phyloP scores from a whole-genome alignment of 176 grass and related monocot genomes.

The Typha latifolia region DNA sequence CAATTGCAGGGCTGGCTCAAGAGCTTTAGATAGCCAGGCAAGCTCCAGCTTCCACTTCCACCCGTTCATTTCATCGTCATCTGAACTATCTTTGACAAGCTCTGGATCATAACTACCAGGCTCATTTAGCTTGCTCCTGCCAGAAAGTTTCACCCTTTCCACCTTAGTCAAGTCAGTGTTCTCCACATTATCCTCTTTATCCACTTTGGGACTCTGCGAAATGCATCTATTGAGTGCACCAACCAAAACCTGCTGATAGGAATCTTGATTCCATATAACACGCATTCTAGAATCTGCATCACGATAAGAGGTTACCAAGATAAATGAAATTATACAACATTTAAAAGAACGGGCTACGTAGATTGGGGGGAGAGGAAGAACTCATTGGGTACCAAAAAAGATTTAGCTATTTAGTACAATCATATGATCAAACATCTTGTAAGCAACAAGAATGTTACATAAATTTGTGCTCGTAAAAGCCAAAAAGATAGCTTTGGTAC shows the following conservation, averaged over 20 bases:
- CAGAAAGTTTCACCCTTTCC: slow-evolving; percentile 16
- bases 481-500: too few species aligned
- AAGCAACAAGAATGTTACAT: too few species aligned
- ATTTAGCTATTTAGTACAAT: too few species aligned
- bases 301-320: background rate
- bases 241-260: slow-evolving; percentile 18
- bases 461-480: too few species aligned
- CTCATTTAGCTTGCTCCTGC: slow-evolving; percentile 16
- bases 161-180: slow-evolving; percentile 15
- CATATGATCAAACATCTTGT: too few species aligned
- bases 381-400: too few species aligned
- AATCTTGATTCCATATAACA: slow-evolving; percentile 20
- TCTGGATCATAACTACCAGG: background rate
- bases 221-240: slow-evolving; percentile 33
- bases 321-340: background rate
- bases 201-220: slow-evolving; percentile 21
- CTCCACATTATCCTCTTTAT: slow-evolving; percentile 10
- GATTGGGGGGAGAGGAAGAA: too few species aligned
- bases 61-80: slow-evolving; percentile 28
- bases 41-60: slow-evolving; percentile 76
- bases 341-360: background rate
- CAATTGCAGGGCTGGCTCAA: slow-evolving; percentile 71
- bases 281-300: slow-evolving; percentile 25
- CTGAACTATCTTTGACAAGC: slow-evolving; percentile 22
- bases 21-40: slow-evolving; percentile 80